phyloP scores from a whole-genome alignment of 306 rosid genomes.

The Dryas alaskensis region DNA sequence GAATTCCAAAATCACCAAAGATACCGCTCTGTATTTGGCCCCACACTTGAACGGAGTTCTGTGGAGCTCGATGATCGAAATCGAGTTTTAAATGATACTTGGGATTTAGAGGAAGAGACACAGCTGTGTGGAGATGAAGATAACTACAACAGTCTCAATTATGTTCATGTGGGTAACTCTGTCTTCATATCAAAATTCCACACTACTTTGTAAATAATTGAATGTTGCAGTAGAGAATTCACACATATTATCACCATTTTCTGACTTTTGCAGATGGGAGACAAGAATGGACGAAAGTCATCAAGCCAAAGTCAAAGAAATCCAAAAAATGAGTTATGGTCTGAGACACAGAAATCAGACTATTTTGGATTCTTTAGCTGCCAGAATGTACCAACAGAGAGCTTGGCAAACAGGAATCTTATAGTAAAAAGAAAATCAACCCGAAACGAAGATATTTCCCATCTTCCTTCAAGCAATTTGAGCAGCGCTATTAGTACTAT shows the following conservation, averaged over 20 bases:
- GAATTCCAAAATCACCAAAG: constrained; percentile 37
- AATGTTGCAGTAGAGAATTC: constrained; percentile 21
- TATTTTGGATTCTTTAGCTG: constrained; percentile 54
- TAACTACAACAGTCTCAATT: constrained; percentile 23
- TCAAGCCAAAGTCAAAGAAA: constrained; percentile 36
- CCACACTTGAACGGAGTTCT: constrained; percentile 39
- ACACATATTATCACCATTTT: background rate
- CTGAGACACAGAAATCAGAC: constrained; percentile 43
- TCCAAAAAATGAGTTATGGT: constrained; percentile 30
- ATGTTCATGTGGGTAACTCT: constrained; percentile 45
- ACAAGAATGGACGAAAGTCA: constrained; percentile 32
- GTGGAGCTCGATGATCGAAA: constrained; percentile 28
- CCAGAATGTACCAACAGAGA: constrained; percentile 46
- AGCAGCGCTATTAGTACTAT: constrained; percentile 47
- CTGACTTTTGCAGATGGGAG: constrained; percentile 42
- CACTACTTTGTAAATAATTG: background rate
- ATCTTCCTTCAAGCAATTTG: constrained; percentile 46
- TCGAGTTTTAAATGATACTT: constrained; percentile 24
- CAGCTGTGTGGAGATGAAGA: constrained; percentile 33
- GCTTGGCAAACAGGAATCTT: constrained; percentile 30
- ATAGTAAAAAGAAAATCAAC: constrained; percentile 32
- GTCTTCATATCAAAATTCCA: constrained; percentile 15
- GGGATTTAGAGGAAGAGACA: constrained; percentile 32
- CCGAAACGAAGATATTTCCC: constrained; percentile 27
- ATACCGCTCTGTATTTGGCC: constrained; percentile 67